These are phyloP conservation scores for Entonaema liquescens DNA, from an alignment of 495 filamentous ascomycete species.

Conservation along the genomic window DNA sequence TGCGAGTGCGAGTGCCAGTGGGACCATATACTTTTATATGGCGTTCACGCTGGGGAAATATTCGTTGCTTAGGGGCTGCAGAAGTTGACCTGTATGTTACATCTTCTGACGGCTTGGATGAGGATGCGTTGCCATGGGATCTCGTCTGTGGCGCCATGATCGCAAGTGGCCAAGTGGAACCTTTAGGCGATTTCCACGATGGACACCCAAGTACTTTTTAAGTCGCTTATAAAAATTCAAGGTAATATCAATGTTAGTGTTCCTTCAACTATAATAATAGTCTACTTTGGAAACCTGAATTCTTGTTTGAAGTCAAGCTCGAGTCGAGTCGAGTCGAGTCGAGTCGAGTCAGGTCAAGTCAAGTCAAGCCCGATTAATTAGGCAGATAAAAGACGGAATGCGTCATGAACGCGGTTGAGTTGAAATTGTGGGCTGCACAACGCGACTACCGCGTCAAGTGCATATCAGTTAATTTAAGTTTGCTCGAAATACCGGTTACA, in stretches of 20 bases:
- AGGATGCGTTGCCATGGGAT: conserved; percentile 17
- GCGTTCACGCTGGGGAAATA: conserved; percentile 49
- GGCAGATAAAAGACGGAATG: neutral
- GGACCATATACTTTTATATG: conserved; percentile 51
- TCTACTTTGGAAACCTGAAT: neutral
- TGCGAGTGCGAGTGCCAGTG: no score
- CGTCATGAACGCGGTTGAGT: conserved; percentile 20
- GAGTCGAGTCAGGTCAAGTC: no score
- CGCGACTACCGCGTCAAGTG: conserved; percentile 44
- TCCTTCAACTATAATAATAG: neutral
- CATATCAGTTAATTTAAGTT: conserved; percentile 40
- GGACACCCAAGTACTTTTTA: neutral
- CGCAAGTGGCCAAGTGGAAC: neutral
- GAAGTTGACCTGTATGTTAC: conserved; percentile 48
- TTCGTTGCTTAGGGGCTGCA: conserved; percentile 51
- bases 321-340: no score
- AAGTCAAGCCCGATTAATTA: neutral
- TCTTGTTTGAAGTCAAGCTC: no score
- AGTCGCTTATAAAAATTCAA: no score
- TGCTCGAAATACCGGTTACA: neutral
- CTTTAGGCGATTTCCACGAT: neutral
- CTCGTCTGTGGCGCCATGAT: conserved; percentile 50
- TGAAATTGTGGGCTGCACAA: neutral
- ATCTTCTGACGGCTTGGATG: conserved; percentile 17
- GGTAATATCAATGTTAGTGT: neutral